Percentiles rank a stretch among this genome's conserved stretches.
Conservation (phyloP, 176 grass and related monocot species). For the Carex pumila region DNA sequence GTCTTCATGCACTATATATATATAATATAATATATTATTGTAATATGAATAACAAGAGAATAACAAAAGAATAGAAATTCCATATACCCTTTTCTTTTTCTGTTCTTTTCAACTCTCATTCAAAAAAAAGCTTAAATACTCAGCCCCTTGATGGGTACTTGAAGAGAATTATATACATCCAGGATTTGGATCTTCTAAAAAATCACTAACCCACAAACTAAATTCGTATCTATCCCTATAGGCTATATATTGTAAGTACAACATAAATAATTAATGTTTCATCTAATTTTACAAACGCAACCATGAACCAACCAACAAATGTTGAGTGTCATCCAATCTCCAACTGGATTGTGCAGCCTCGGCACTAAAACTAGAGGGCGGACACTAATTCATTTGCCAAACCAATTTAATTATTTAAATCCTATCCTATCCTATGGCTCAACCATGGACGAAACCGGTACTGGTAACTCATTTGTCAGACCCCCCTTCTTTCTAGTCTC, state of each 20-base stretch:
- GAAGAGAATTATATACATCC: not conserved
- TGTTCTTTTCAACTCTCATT: not conserved
- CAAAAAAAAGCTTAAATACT: not conserved
- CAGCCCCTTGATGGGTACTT: not conserved
- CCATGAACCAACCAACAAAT: not conserved
- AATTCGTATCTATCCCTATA: slow-evolving; percentile 8
- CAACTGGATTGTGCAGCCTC: not conserved
- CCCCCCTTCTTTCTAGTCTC: slow-evolving; percentile 17
- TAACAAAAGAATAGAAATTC: not conserved
- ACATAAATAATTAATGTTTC: not conserved
- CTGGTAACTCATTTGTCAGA: slow-evolving; percentile 24
- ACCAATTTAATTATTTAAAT: not conserved
- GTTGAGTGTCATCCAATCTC: not conserved
- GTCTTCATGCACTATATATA: too few relatives aligned
- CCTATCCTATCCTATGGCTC: slow-evolving; percentile 28
- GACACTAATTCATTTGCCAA: not conserved
- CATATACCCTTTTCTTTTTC: not conserved
- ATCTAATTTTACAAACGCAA: not conserved
- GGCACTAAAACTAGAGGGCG: slow-evolving; percentile 10
- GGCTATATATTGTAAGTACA: not conserved
- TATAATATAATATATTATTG: too few relatives aligned
- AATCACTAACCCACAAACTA: not conserved
- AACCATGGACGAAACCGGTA: slow-evolving; percentile 31
- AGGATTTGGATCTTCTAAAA: not conserved
- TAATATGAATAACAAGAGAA: too few relatives aligned